Conservation (phyloP, 441 rosid species). For the Flueggea neowawraea region DNA sequence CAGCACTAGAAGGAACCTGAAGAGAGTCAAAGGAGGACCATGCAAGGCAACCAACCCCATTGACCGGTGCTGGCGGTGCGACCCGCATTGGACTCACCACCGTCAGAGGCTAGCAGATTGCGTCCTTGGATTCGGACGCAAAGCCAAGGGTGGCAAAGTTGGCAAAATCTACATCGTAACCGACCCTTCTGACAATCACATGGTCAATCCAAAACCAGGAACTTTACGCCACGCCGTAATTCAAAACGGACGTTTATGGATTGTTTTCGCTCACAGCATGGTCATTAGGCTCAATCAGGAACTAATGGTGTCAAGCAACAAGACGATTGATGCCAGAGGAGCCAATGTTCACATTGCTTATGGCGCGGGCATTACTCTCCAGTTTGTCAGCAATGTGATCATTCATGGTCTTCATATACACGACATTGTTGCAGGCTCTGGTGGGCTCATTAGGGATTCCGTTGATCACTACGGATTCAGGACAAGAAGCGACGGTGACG, state of each 20-base stretch:
- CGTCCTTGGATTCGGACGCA: slow-evolving; percentile 55
- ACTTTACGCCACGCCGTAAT: slow-evolving; percentile 63
- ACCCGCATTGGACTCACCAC: slow-evolving; percentile 43
- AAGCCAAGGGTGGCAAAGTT: slow-evolving; percentile 48
- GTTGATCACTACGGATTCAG: slow-evolving; percentile 42
- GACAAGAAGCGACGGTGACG: slow-evolving; percentile 61
- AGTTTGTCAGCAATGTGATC: slow-evolving; percentile 49
- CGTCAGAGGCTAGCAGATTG: slow-evolving; percentile 51
- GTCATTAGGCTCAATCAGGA: slow-evolving; percentile 50
- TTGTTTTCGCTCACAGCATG: slow-evolving; percentile 49
- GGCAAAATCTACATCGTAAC: slow-evolving; percentile 48
- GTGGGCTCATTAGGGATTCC: slow-evolving; percentile 50
- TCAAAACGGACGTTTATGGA: slow-evolving; percentile 52
- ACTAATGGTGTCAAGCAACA: slow-evolving; percentile 48
- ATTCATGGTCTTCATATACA: slow-evolving; percentile 53
- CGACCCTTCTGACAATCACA: slow-evolving; percentile 40
- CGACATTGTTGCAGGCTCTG: slow-evolving; percentile 18
- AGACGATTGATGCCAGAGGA: slow-evolving; percentile 68
- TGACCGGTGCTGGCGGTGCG: slow-evolving; percentile 60
- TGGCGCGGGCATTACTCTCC: slow-evolving; percentile 56
- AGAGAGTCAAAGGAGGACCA: slow-evolving; percentile 10
- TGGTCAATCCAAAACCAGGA: slow-evolving; percentile 43
- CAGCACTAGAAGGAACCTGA: slow-evolving; percentile 39
- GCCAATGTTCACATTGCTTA: slow-evolving; percentile 38
- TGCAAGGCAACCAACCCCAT: slow-evolving; percentile 53